Evolutionary conservation across 75 land plant species (phyloP).

Genomic region (Cryptomeria japonica): DNA sequence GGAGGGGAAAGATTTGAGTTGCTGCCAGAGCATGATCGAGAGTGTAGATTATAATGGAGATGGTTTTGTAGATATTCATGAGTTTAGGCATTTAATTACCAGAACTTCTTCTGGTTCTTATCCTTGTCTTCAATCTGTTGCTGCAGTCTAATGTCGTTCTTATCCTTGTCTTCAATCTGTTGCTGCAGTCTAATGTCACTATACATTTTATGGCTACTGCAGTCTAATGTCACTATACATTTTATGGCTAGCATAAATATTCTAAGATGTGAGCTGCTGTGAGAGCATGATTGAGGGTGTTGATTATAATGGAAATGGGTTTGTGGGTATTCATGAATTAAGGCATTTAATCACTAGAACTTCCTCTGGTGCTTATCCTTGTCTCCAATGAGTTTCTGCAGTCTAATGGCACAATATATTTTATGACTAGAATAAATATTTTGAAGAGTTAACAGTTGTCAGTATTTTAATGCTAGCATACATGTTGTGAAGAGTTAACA

Average conservation of each 20-base stretch:
- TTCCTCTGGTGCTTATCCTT: not conserved
- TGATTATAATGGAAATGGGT: constrained; percentile 45
- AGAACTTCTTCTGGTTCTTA: constrained; percentile 11
- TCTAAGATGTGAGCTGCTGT: constrained; percentile 27
- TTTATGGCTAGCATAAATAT: too few relatives aligned
- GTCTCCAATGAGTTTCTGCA: not conserved
- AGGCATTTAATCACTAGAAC: constrained; percentile 30
- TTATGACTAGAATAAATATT: too few relatives aligned
- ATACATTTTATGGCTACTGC: too few relatives aligned
- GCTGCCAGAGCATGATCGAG: constrained; percentile 44
- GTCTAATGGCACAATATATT: too few relatives aligned
- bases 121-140: not conserved
- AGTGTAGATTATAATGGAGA: constrained; percentile 43
- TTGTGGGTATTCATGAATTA: constrained; percentile 39
- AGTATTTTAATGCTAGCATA: too few relatives aligned
- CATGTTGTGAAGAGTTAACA: too few relatives aligned
- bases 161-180: too few relatives aligned
- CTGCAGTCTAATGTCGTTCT: too few relatives aligned
- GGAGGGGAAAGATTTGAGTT: constrained; percentile 17
- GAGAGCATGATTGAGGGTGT: constrained; percentile 37
- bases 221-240: too few relatives aligned
- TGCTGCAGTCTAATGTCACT: too few relatives aligned
- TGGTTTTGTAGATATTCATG: constrained; percentile 31
- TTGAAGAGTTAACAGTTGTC: too few relatives aligned
- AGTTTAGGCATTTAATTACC: constrained; percentile 39